Conservation (phyloP, 2,329 filamentous ascomycete genomes). For the Fusarium sp. region DNA sequence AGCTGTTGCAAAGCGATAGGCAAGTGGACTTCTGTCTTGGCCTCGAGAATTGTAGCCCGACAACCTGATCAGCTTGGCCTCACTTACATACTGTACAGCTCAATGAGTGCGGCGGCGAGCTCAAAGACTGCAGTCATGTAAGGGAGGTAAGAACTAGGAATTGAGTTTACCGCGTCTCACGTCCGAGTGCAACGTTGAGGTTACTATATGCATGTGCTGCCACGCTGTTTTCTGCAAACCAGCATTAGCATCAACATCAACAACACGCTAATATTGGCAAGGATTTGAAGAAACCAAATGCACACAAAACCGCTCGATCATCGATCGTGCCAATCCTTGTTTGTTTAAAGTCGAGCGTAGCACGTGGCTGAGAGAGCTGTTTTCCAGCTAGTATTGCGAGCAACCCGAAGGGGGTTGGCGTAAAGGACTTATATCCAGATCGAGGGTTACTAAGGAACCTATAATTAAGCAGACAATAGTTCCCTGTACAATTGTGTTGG, state of each 20-base stretch:
- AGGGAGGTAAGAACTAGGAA: constrained; percentile 9
- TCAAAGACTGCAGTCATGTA: background rate
- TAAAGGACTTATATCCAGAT: constrained; percentile 1
- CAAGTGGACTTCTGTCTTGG: background rate
- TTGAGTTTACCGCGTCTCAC: constrained; percentile 29
- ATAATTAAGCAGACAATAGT: constrained; percentile 3
- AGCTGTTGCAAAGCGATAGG: background rate
- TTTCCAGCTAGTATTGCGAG: constrained; percentile 4
- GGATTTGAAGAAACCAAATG: background rate
- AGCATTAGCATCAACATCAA: constrained; percentile 16
- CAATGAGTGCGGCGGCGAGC: background rate
- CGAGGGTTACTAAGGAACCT: background rate
- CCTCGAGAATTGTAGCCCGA: background rate
- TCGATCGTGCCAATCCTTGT: constrained; percentile 25
- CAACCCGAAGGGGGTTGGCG: constrained; percentile 9
- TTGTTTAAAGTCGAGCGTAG: constrained; percentile 7
- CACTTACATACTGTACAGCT: background rate
- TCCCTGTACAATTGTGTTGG: background rate
- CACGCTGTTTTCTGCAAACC: constrained; percentile 29
- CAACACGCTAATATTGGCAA: constrained; percentile 15
- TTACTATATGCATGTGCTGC: constrained; percentile 18
- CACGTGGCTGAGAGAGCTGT: constrained; percentile 29
- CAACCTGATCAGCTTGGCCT: background rate
- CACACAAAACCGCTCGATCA: constrained; percentile 20
- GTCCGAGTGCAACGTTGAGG: constrained; percentile 24